phyloP scores from a whole-genome alignment of 2,329 filamentous ascomycete species.

The Graphiopsis chlorocephala region DNA sequence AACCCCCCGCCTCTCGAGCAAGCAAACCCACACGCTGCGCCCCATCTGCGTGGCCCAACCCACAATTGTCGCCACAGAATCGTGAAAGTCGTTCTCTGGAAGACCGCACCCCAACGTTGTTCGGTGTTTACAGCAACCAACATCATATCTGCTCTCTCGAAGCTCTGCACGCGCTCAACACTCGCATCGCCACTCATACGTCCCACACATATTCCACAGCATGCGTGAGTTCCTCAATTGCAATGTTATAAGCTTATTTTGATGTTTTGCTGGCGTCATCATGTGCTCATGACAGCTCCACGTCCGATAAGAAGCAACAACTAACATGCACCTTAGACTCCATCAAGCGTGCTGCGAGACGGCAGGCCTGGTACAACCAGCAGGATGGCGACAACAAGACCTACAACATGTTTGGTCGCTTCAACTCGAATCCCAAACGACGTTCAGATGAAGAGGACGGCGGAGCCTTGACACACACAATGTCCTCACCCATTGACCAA shows the following conservation, averaged over 20 bases:
- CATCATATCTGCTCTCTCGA: background rate
- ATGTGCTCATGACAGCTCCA: background rate
- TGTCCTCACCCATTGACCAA: conserved; percentile 22
- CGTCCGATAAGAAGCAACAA: background rate
- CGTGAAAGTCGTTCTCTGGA: background rate
- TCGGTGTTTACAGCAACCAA: background rate
- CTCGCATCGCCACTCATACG: background rate
- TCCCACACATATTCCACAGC: background rate
- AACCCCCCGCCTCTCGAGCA: background rate
- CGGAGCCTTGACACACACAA: conserved; percentile 17
- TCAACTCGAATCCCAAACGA: conserved; percentile 18
- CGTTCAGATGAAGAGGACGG: conserved; percentile 25
- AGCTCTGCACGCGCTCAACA: background rate
- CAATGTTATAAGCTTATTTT: background rate
- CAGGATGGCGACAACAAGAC: conserved; percentile 20
- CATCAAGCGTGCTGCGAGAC: conserved; percentile 31
- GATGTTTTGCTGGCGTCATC: background rate
- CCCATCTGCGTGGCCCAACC: background rate
- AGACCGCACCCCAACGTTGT: background rate
- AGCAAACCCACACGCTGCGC: background rate
- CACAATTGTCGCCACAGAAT: background rate
- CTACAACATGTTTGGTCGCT: conserved; percentile 30
- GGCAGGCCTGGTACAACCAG: conserved; percentile 30
- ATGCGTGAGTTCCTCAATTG: background rate
- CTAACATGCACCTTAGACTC: conserved; percentile 22